Conservation (phyloP, 306 rosid species). For the Ziziphus jujuba region DNA sequence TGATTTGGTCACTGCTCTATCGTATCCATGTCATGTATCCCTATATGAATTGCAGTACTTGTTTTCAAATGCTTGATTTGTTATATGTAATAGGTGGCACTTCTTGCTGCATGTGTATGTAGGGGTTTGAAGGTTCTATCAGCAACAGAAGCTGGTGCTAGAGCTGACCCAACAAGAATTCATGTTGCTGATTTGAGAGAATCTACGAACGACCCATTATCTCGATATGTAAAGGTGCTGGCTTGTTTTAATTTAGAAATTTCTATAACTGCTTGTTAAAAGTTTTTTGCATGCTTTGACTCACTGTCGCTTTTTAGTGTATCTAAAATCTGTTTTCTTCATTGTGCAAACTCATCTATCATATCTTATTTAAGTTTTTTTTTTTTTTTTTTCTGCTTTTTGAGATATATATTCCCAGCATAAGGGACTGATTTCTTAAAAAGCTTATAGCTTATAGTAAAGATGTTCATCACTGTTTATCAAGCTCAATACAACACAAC, state of each 20-base stretch:
- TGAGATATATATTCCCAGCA: too few species aligned
- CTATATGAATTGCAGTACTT: slow-evolving; percentile 19
- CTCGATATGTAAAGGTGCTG: slow-evolving; percentile 68
- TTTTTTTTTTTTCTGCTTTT: too few species aligned
- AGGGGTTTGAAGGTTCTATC: slow-evolving; percentile 92
- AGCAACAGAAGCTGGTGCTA: slow-evolving; percentile 94
- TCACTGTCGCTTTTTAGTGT: background rate
- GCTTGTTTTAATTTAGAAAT: background rate
- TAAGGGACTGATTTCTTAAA: too few species aligned
- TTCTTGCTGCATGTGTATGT: slow-evolving; percentile 94
- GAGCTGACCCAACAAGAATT: slow-evolving; percentile 95
- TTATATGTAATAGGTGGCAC: slow-evolving; percentile 76
- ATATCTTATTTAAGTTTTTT: too few species aligned
- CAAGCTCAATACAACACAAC: too few species aligned
- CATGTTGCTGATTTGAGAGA: slow-evolving; percentile 87
- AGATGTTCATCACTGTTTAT: too few species aligned
- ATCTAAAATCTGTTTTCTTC: too few species aligned
- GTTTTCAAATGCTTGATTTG: slow-evolving; percentile 39
- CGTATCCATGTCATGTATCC: slow-evolving; percentile 10
- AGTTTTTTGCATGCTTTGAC: background rate
- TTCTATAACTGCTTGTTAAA: background rate
- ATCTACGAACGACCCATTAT: slow-evolving; percentile 88
- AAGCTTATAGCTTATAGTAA: too few species aligned
- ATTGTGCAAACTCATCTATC: too few species aligned
- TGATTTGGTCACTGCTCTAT: too few species aligned